A percentile compares a stretch with the other conserved stretches of the same genome.
Evolutionary conservation across 2,329 filamentous ascomycete genomes (phyloP).

Genomic region (Rachicladosporium sp.): DNA sequence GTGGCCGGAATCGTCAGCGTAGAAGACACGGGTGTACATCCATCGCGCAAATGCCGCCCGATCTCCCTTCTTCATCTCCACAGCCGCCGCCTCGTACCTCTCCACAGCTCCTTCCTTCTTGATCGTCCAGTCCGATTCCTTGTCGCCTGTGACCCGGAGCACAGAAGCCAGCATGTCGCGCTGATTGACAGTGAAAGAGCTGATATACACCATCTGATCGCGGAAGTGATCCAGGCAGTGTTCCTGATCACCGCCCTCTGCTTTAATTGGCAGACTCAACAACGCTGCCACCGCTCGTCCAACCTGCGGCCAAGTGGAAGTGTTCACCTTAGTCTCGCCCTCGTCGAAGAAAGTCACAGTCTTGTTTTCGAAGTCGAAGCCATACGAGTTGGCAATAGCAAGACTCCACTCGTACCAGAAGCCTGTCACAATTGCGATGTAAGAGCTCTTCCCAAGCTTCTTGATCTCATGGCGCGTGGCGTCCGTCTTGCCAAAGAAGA

Average conservation of each 20-base stretch:
- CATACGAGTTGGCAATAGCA: constrained; percentile 19
- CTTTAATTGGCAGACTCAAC: constrained; percentile 22
- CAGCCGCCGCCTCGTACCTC: constrained; percentile 38
- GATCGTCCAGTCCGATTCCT: constrained; percentile 50
- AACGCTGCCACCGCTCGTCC: constrained; percentile 39
- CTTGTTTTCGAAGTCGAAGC: constrained; percentile 26
- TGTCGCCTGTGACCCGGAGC: constrained; percentile 45
- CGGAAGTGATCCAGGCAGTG: constrained; percentile 32
- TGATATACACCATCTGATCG: constrained; percentile 40
- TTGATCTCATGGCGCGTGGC: constrained; percentile 14
- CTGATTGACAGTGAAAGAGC: constrained; percentile 48
- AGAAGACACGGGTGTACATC: constrained; percentile 47
- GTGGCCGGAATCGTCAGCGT: constrained; percentile 19
- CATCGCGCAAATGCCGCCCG: constrained; percentile 33
- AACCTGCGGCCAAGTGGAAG: constrained; percentile 47
- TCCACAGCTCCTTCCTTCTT: constrained; percentile 33
- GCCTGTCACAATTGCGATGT: constrained; percentile 18
- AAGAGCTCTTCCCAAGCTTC: constrained; percentile 14
- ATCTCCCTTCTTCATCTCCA: constrained; percentile 33
- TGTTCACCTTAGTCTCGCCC: constrained; percentile 44
- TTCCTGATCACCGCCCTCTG: constrained; percentile 27
- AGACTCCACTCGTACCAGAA: constrained; percentile 29
- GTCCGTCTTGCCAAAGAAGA: constrained; percentile 6
- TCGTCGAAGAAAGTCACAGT: constrained; percentile 36
- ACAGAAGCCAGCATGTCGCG: constrained; percentile 53